Percentiles rank a stretch among this genome's conserved stretches.
phyloP scores from a whole-genome alignment of 2,329 filamentous ascomycete genomes.

The Curvularia eragrostidis region DNA sequence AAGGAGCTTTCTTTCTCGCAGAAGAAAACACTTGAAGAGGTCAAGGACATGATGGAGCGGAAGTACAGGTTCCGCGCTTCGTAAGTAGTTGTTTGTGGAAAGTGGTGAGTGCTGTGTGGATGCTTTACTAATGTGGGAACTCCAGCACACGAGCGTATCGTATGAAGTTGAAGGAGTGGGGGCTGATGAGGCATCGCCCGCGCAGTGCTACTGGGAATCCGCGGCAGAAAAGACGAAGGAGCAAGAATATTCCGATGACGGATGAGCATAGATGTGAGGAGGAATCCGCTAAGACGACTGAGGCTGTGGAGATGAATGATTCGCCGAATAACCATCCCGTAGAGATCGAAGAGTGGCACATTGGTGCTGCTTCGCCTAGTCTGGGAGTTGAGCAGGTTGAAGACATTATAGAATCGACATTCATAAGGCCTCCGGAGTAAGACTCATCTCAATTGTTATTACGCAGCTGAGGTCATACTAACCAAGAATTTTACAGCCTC shows the following conservation, averaged over 20 bases:
- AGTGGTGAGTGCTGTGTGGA: background rate
- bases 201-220: constrained; percentile 12
- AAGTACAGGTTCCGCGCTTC: constrained; percentile 45
- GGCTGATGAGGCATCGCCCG: constrained; percentile 36
- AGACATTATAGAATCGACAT: constrained; percentile 16
- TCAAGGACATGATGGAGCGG: constrained; percentile 44
- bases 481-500: constrained; percentile 19
- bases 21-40: constrained; percentile 43
- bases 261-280: constrained; percentile 13
- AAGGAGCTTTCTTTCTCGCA: constrained; percentile 43
- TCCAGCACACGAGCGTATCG: constrained; percentile 46
- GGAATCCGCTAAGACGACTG: constrained; percentile 13
- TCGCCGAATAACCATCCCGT: background rate
- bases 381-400: background rate
- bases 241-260: constrained; percentile 3
- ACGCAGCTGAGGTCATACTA: background rate
- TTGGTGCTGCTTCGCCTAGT: constrained; percentile 9
- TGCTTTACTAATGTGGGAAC: constrained; percentile 3
- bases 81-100: constrained; percentile 26
- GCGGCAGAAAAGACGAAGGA: constrained; percentile 3
- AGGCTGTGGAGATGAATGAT: constrained; percentile 5
- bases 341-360: constrained; percentile 18
- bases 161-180: constrained; percentile 49
- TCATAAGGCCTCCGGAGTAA: constrained; percentile 21
- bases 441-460: background rate